Conservation (phyloP, 1,284 basidiomycete species). For the Ustanciosporium gigantosporum region DNA sequence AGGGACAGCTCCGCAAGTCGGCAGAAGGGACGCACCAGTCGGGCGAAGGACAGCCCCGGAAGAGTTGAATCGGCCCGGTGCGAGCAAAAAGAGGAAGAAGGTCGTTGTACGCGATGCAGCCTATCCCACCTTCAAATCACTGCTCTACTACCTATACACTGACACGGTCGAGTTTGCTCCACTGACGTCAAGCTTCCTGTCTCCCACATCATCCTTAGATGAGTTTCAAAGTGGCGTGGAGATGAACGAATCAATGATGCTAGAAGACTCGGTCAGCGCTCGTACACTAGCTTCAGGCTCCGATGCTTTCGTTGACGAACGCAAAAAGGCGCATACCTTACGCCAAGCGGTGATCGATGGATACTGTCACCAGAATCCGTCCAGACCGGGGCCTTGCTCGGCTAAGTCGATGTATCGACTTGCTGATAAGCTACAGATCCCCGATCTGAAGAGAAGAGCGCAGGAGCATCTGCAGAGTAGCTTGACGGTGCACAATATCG, state of each 20-base stretch:
- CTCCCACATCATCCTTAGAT: slow-evolving; percentile 13
- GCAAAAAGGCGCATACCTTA: slow-evolving; percentile 13
- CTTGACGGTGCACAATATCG: slow-evolving; percentile 77
- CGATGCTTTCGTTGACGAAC: slow-evolving; percentile 12
- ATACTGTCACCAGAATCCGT: slow-evolving; percentile 61
- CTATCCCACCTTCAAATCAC: slow-evolving; percentile 78
- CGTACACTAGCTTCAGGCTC: background rate
- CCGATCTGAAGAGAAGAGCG: slow-evolving; percentile 72
- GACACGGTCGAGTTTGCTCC: slow-evolving; percentile 82
- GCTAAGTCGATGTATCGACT: slow-evolving; percentile 85
- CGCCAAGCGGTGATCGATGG: slow-evolving; percentile 42
- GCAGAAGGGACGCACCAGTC: background rate
- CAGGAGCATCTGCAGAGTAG: slow-evolving; percentile 77
- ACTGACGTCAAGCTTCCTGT: slow-evolving; percentile 68
- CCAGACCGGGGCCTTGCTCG: slow-evolving; percentile 75
- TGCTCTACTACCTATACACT: slow-evolving; percentile 84
- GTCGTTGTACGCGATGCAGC: slow-evolving; percentile 73
- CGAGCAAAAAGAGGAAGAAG: slow-evolving; percentile 28
- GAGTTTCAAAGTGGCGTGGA: background rate
- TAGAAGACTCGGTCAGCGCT: background rate
- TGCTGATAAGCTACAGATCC: slow-evolving; percentile 70
- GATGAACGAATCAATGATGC: background rate
- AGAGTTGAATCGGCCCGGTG: background rate
- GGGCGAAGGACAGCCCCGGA: background rate
- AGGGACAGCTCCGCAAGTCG: background rate